Evolutionary conservation across 2,329 filamentous ascomycete species (phyloP).

Genomic region (Colletotrichum sp.): DNA sequence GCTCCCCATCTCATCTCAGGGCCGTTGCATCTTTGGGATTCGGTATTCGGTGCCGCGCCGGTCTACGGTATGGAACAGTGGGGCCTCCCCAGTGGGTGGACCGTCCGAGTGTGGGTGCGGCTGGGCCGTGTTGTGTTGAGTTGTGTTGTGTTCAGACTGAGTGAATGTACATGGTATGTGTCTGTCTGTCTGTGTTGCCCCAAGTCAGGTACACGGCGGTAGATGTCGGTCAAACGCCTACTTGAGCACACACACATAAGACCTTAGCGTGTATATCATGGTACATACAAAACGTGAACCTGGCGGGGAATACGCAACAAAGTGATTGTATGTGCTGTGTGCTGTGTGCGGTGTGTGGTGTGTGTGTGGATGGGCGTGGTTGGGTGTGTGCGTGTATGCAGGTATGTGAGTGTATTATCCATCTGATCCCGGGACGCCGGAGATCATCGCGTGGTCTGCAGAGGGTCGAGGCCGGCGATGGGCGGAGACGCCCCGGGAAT

Average conservation of each 20-base stretch:
- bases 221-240: too few relatives aligned
- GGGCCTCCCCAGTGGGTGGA: not conserved
- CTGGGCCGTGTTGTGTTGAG: not conserved
- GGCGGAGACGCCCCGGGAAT: conserved; percentile 12
- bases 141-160: not conserved
- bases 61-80: not conserved
- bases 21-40: conserved; percentile 1
- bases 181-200: too few relatives aligned
- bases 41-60: conserved; percentile 12
- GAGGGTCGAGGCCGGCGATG: not conserved
- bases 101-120: not conserved
- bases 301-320: too few relatives aligned
- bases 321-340: not conserved
- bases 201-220: too few relatives aligned
- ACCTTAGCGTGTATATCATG: too few relatives aligned
- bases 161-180: not conserved
- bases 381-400: not conserved
- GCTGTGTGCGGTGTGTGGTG: not conserved
- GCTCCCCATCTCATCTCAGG: not conserved
- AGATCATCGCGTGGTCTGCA: conserved; percentile 6
- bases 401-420: not conserved
- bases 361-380: not conserved
- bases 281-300: too few relatives aligned
- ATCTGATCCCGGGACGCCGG: conserved; percentile 3
- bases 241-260: too few relatives aligned